Evolutionary conservation across 352 stramenopile species (phyloP), one percentile per base, ranked within the genome.

Genomic region (Globisporangium spinosum): DNA sequence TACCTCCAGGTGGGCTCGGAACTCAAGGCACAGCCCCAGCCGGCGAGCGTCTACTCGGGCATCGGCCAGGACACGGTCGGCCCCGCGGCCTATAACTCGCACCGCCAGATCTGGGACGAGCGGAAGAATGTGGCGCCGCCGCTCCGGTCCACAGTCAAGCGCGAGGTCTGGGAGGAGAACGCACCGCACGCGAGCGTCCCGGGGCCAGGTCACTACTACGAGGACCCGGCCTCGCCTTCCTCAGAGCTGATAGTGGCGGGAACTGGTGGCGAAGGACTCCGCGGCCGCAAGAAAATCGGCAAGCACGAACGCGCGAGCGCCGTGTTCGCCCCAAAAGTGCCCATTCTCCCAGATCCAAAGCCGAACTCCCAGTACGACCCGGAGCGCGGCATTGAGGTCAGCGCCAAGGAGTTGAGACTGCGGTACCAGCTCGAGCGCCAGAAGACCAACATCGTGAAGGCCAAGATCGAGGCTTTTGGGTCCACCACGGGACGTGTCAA

Each of bases 281-380:
- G 62, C 40, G 40, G 35, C 8, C 43, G 57, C 15, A 64, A 71
- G 55, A 64, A 58, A 22, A 13, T n/a, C 15, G 25, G 64, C 10
- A 74, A 68, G 38, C 57, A 62, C 22, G 68, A 78, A 23, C 73
- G 75, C 35, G 79, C 77, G 38, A 91, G 80, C 54, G 85, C 85
- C 20, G 82, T 91, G 38, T 91, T 93, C 71, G 79, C 83, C 2
- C 91, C 83, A n/a, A 89, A 87, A 20, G 85, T 93, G 5, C 85
- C 85, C 4, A 85, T 91, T 60, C 75, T 93, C 3, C 77, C 71
- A 1, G 61, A 69, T 1, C 66, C 80, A 3, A 85, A 87, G 58
- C 73, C 76, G 12, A 72, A 73, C 9, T 70, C 74, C 17, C 74
- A 80, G 22, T 82, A 85, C 49, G 80, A 91, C 60, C 65, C 73